Evolutionary conservation across 192 early-diverging fungal genomes (phyloP).

Genomic region (Backusella westeae): DNA sequence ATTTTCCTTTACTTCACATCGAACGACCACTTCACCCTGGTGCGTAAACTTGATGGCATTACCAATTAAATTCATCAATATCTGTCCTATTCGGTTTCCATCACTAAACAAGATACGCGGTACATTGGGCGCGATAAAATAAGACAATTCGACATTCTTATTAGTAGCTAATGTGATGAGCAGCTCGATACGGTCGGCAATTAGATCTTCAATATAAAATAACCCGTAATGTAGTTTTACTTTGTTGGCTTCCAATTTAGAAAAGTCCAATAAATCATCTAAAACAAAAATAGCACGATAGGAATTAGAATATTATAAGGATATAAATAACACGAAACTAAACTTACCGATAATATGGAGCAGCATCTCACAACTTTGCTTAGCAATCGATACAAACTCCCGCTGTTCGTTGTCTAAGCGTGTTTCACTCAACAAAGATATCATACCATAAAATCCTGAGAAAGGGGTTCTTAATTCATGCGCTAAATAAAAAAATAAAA

Average conservation of each 20-base stretch:
- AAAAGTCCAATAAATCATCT: slow-evolving; percentile 48
- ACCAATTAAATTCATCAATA: slow-evolving; percentile 72
- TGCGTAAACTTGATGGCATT: slow-evolving; percentile 75
- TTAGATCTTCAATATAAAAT: slow-evolving; percentile 41
- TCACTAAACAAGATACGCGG: slow-evolving; percentile 61
- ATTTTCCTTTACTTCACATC: slow-evolving; percentile 30
- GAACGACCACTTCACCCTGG: slow-evolving; percentile 46
- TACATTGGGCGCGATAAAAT: slow-evolving; percentile 53
- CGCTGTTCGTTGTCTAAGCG: slow-evolving; percentile 43
- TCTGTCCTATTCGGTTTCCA: slow-evolving; percentile 63
- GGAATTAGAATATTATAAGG: background rate
- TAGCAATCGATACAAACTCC: slow-evolving; percentile 50
- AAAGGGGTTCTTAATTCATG: slow-evolving; percentile 40
- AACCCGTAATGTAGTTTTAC: slow-evolving; percentile 39
- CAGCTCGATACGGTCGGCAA: slow-evolving; percentile 51
- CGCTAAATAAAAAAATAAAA: background rate
- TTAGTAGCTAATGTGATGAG: slow-evolving; percentile 60
- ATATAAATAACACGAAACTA: background rate
- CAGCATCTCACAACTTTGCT: slow-evolving; percentile 50
- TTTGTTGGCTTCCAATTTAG: slow-evolving; percentile 49
- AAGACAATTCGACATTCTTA: slow-evolving; percentile 57
- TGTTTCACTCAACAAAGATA: slow-evolving; percentile 44
- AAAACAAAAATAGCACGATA: background rate
- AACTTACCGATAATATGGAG: slow-evolving; percentile 42
- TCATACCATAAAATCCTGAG: slow-evolving; percentile 46